Base-by-base conservation (phyloP, 1,284 basidiomycete species). In the Trichosporon sp. region DNA sequence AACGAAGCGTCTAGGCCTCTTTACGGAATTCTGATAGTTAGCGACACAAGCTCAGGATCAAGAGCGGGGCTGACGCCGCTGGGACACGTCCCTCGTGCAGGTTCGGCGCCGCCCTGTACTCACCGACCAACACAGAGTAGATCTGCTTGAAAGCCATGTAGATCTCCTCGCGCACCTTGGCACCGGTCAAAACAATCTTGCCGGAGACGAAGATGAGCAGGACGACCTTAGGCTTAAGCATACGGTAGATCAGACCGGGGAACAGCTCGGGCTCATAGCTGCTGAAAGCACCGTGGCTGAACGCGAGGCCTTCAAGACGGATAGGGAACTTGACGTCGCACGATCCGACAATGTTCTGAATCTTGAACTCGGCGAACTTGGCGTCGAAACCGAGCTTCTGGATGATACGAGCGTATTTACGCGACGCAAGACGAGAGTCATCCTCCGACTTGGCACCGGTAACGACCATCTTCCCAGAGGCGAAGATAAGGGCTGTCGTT, bases 321-420 rank as follows among this genome's bases (percentile, higher is more conserved):
- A 99, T 99, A 72, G 97, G 97, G 87, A 99, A 99, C 86, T 97
- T 97, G 79, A 99, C 97, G 83, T 99, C 97, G 85, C 97, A 99
- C 80, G 90, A 92, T 70, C 97, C 97, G 67, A 99, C 97, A 69
- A 99, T 99, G 84, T 99, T 99, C 87, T 99, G 96, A 70, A 99
- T 99, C 87, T 99, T 99, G 88, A 99, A 99, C 86, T 99, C 96
- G 69, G 93, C 94, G 84, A 99, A 99, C 86, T 98, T 98, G 80
- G 97, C 96, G 77, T 99, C 96, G 84, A 99, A 99, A 46, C 97
- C 97, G 61, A 99, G 91, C 86, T 99, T 99, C 86, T 99, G 97
- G 67, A 99, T 96, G 81, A 99, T 99, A 73, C 97, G 92, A 65
- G 97, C 97, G 85, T 99, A 99, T 86, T 99, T 99, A 82, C 97